Evolutionary conservation across 2,329 filamentous ascomycete genomes (phyloP).

Genomic region (Nemania abortiva): DNA sequence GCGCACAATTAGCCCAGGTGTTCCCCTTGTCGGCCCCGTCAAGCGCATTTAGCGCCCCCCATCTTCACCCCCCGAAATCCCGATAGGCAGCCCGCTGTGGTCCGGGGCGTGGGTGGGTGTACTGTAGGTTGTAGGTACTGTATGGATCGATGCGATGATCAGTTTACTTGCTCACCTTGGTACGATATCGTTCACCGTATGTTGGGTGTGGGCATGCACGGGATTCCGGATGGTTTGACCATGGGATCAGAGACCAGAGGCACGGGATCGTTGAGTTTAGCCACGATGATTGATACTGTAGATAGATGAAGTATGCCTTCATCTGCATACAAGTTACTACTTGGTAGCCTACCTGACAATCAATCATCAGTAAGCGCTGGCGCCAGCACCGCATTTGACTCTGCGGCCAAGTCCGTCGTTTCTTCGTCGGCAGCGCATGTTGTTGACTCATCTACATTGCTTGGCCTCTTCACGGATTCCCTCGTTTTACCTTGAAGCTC

Average conservation of each 20-base stretch:
- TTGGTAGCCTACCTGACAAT: background rate
- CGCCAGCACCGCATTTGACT: constrained; percentile 26
- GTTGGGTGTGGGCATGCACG: background rate
- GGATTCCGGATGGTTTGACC: constrained; percentile 7
- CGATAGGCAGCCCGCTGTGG: constrained; percentile 1
- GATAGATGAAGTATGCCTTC: background rate
- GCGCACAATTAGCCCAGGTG: constrained; percentile 1
- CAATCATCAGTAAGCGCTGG: constrained; percentile 15
- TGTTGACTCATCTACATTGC: background rate
- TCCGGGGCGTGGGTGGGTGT: background rate
- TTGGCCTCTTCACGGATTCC: background rate
- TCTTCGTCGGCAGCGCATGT: constrained; percentile 5
- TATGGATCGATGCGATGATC: background rate
- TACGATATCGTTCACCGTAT: constrained; percentile 25
- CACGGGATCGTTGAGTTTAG: background rate
- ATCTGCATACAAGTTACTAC: background rate
- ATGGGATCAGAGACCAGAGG: constrained; percentile 10
- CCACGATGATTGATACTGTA: background rate
- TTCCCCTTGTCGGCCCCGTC: constrained; percentile 13
- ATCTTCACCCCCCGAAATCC: background rate
- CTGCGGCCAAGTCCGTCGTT: background rate
- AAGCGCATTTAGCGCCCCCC: constrained; percentile 32
- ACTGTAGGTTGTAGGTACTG: background rate
- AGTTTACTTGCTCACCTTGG: constrained; percentile 25
- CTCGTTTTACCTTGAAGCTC: background rate